Conservation (phyloP, 2,329 filamentous ascomycete species). For the Penicillium sp. region DNA sequence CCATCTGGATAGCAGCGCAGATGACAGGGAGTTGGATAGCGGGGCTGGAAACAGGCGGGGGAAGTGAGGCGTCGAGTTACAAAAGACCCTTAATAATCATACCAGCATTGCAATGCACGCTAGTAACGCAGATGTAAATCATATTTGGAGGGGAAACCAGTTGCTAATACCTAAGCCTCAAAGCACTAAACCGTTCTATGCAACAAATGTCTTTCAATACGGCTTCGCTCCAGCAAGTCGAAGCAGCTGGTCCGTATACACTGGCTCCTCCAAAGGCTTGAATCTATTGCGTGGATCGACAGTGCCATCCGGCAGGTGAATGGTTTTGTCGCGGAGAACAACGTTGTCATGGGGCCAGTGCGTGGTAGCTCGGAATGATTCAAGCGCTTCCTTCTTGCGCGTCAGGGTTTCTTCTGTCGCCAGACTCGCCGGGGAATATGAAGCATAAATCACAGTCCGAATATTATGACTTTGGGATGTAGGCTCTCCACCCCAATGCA, state of each 20-base stretch:
- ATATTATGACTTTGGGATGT: constrained; percentile 18
- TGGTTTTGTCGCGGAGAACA: constrained; percentile 7
- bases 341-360: constrained; percentile 23
- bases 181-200: not conserved
- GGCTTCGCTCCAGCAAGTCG: constrained; percentile 12
- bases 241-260: constrained; percentile 11
- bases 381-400: constrained; percentile 16
- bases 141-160: not conserved
- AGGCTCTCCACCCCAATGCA: constrained; percentile 22
- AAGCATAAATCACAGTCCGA: constrained; percentile 24
- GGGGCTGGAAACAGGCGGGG: not conserved
- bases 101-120: not conserved
- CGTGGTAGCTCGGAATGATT: constrained; percentile 15
- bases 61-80: not conserved
- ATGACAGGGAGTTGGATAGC: not conserved
- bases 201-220: constrained; percentile 1
- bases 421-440: constrained; percentile 16
- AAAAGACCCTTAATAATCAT: constrained; percentile 1
- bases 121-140: not conserved
- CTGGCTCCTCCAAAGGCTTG: constrained; percentile 12
- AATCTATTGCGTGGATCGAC: constrained; percentile 13
- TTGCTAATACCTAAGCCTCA: not conserved
- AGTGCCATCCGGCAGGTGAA: constrained; percentile 11
- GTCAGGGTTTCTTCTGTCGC: constrained; percentile 8
- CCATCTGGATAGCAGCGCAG: not conserved